phyloP scores from a whole-genome alignment of 1,139 yeast genomes.

The Arxiozyma slooffiae region DNA sequence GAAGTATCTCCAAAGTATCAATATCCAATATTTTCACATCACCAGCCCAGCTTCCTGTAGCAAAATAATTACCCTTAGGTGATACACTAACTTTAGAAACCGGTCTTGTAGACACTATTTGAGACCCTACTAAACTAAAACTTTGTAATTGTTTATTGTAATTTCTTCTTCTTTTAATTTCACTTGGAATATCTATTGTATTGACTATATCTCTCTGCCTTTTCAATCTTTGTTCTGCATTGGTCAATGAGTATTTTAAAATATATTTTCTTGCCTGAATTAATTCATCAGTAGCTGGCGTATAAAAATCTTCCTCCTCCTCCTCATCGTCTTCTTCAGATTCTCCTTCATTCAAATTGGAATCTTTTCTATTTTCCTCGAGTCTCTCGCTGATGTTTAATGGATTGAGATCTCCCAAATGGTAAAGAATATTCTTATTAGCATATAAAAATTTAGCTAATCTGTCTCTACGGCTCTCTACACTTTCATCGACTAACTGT shows the following conservation, averaged over 20 bases:
- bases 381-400: not conserved
- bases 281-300: slow-evolving; percentile 62
- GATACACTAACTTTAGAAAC: slow-evolving; percentile 51
- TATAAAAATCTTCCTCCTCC: slow-evolving; percentile 71
- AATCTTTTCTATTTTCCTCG: slow-evolving; percentile 26
- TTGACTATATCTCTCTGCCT: slow-evolving; percentile 22
- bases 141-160: slow-evolving; percentile 34
- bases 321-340: slow-evolving; percentile 21
- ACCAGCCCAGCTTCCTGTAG: slow-evolving; percentile 86
- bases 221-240: slow-evolving; percentile 38
- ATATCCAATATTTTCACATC: slow-evolving; percentile 42
- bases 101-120: slow-evolving; percentile 58
- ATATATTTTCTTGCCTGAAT: slow-evolving; percentile 45
- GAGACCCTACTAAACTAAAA: slow-evolving; percentile 55
- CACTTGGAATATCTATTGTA: slow-evolving; percentile 22
- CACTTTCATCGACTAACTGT: slow-evolving; percentile 52
- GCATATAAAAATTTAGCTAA: slow-evolving; percentile 36
- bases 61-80: slow-evolving; percentile 33
- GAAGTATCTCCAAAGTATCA: slow-evolving; percentile 32
- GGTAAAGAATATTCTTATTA: slow-evolving; percentile 16
- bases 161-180: slow-evolving; percentile 40
- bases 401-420: slow-evolving; percentile 14
- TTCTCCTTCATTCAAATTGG: slow-evolving; percentile 32
- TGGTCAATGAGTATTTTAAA: slow-evolving; percentile 41
- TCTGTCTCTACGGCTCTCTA: slow-evolving; percentile 51